phyloP scores from a whole-genome alignment of 768 basidiomycete species.

The Termitomyces bulborhizus region DNA sequence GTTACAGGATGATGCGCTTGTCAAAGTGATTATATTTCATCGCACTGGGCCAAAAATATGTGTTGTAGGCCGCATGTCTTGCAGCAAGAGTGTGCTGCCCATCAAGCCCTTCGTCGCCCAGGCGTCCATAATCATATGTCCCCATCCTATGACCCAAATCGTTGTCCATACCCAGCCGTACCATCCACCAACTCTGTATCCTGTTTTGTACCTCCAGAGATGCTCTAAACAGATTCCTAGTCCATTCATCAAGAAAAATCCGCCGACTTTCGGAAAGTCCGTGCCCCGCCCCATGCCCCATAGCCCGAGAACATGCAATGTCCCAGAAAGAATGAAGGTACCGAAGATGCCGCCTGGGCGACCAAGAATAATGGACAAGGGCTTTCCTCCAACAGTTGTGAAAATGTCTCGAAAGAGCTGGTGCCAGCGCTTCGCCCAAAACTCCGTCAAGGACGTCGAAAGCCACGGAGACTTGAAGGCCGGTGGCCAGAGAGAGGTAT shows the following conservation, averaged over 20 bases:
- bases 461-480: slow-evolving; percentile 52
- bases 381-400: slow-evolving; percentile 41
- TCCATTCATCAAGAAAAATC: slow-evolving; percentile 55
- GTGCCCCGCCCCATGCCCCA: slow-evolving; percentile 53
- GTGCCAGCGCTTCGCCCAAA: slow-evolving; percentile 68
- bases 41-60: slow-evolving; percentile 18
- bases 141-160: slow-evolving; percentile 42
- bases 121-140: slow-evolving; percentile 42
- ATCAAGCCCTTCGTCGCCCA: slow-evolving; percentile 38
- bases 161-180: slow-evolving; percentile 47
- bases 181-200: slow-evolving; percentile 41
- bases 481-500: slow-evolving; percentile 56
- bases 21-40: neutral
- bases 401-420: slow-evolving; percentile 58
- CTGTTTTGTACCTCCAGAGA: slow-evolving; percentile 35
- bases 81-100: slow-evolving; percentile 32
- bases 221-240: slow-evolving; percentile 46
- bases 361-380: slow-evolving; percentile 37
- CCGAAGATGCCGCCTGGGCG: slow-evolving; percentile 46
- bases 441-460: slow-evolving; percentile 50
- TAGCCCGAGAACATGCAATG: slow-evolving; percentile 51
- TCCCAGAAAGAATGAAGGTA: slow-evolving; percentile 53
- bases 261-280: slow-evolving; percentile 34
- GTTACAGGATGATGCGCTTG: too few species aligned
- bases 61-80: slow-evolving; percentile 26